Evolutionary conservation across 2,329 filamentous ascomycete species (phyloP).

Genomic region (Colletotrichum liaoningense): DNA sequence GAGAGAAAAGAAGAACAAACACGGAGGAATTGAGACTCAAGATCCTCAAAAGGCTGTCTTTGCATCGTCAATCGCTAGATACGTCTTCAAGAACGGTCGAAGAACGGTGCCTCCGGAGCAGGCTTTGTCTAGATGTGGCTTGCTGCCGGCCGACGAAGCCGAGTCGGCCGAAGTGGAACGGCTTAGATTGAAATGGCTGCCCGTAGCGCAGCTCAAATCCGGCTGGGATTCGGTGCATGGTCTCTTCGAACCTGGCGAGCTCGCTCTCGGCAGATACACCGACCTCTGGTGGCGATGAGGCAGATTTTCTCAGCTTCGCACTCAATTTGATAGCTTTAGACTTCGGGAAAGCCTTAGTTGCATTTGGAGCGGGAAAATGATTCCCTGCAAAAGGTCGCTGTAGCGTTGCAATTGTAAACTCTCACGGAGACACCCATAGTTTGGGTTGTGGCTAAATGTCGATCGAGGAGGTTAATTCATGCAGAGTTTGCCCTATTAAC

Average conservation of each 20-base stretch:
- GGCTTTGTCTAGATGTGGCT: constrained; percentile 74
- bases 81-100: constrained; percentile 84
- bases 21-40: neutral
- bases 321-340: too few relatives aligned
- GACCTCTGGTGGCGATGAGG: constrained; percentile 9
- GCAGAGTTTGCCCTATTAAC: neutral
- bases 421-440: neutral
- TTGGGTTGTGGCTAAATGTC: neutral
- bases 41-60: constrained; percentile 72
- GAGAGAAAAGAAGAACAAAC: constrained; percentile 14
- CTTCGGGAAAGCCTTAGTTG: too few relatives aligned
- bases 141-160: constrained; percentile 71
- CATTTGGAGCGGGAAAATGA: too few relatives aligned
- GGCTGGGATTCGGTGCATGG: constrained; percentile 18
- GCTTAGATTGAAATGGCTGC: constrained; percentile 1
- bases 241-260: constrained; percentile 10
- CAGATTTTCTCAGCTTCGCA: too few relatives aligned
- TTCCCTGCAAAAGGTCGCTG: too few relatives aligned
- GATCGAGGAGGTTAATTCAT: neutral
- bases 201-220: constrained; percentile 3
- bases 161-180: constrained; percentile 7
- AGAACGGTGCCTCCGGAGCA: constrained; percentile 86
- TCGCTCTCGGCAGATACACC: constrained; percentile 17
- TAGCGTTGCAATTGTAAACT: too few relatives aligned
- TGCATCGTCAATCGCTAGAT: constrained; percentile 80